phyloP scores from a whole-genome alignment of 2,329 filamentous ascomycete species.

The Microdochium bolleyi region DNA sequence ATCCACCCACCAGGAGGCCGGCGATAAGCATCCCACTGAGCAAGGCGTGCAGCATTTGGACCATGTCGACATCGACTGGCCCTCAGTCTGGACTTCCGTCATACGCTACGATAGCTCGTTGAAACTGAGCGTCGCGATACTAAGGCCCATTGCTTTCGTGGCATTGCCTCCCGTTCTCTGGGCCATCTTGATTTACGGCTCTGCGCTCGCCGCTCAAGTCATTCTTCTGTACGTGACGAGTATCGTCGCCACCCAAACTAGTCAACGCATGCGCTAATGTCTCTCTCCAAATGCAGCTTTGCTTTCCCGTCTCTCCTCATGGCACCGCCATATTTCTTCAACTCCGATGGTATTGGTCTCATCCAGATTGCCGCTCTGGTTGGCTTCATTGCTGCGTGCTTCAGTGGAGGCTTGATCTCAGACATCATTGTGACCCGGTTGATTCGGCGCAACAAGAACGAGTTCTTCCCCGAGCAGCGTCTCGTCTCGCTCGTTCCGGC shows the following conservation, averaged over 20 bases:
- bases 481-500: neutral
- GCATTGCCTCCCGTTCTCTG: neutral
- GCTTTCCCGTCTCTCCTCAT: constrained; percentile 2
- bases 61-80: neutral
- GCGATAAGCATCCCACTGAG: neutral
- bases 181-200: neutral
- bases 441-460: neutral
- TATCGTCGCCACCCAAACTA: neutral
- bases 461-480: neutral
- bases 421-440: neutral
- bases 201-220: neutral
- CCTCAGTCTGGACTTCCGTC: constrained; percentile 1
- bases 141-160: neutral
- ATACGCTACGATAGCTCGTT: neutral
- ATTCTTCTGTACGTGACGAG: neutral
- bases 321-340: neutral
- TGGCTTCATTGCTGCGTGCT: neutral
- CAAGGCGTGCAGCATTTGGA: neutral
- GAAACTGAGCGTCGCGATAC: neutral
- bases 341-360: neutral
- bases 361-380: neutral
- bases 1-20: neutral
- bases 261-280: neutral
- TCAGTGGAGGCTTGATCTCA: neutral
- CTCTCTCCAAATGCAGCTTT: neutral